These are phyloP conservation scores for Davidsoniella neocaledoniae DNA, from an alignment of 2,329 filamentous ascomycete species.

Conservation along the genomic window DNA sequence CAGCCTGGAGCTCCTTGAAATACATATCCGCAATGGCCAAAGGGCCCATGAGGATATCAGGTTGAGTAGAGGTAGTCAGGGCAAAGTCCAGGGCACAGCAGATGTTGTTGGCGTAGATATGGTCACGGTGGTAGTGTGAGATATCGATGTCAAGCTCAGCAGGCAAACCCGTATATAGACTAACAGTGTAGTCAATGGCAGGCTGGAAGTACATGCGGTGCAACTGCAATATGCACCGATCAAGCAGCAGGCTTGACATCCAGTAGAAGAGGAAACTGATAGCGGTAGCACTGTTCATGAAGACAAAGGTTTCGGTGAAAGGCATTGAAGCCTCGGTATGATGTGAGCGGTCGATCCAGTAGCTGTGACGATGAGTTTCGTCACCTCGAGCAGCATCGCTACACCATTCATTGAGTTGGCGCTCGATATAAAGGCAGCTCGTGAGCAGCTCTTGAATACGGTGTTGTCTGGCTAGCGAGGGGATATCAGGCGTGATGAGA, in stretches of 20 bases:
- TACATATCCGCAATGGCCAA: slow-evolving; percentile 27
- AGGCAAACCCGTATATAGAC: slow-evolving; percentile 24
- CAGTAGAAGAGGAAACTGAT: slow-evolving; percentile 37
- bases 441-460: slow-evolving; percentile 31
- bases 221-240: slow-evolving; percentile 30
- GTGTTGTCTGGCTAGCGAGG: slow-evolving; percentile 25
- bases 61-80: slow-evolving; percentile 27
- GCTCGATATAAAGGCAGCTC: slow-evolving; percentile 31
- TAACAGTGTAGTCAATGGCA: slow-evolving; percentile 22
- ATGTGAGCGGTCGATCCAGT: slow-evolving; percentile 20
- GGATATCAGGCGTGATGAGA: slow-evolving; percentile 22
- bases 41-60: slow-evolving; percentile 28
- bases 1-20: slow-evolving; percentile 24
- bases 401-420: slow-evolving; percentile 32
- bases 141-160: slow-evolving; percentile 25
- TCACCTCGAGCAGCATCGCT: slow-evolving; percentile 17
- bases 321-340: slow-evolving; percentile 20
- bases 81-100: slow-evolving; percentile 34
- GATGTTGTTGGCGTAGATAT: slow-evolving; percentile 30
- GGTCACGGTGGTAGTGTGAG: slow-evolving; percentile 26
- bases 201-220: slow-evolving; percentile 28
- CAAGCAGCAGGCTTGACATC: slow-evolving; percentile 32
- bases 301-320: slow-evolving; percentile 29
- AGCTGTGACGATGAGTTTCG: slow-evolving; percentile 15
- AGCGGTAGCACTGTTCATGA: slow-evolving; percentile 27